phyloP scores from a whole-genome alignment of 2,329 filamentous ascomycete genomes.

The Scleromitrula shiraiana region DNA sequence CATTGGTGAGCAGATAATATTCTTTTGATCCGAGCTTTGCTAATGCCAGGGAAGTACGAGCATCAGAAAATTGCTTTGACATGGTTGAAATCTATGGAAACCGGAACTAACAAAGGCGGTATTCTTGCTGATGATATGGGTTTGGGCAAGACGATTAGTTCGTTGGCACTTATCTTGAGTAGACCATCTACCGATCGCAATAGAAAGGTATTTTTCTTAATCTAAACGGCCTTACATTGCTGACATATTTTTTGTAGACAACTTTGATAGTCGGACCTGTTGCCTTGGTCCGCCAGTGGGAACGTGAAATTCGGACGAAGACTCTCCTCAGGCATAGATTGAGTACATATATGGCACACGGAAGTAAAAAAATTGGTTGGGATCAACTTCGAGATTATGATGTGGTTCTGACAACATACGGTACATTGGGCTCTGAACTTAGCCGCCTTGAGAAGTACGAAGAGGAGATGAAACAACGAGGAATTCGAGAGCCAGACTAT shows the following conservation, averaged over 20 bases:
- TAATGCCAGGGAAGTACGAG: constrained; percentile 43
- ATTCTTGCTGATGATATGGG: constrained; percentile 80
- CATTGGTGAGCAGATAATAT: constrained; percentile 35
- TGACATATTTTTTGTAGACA: constrained; percentile 42
- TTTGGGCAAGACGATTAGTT: constrained; percentile 76
- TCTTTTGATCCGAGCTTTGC: neutral
- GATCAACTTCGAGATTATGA: constrained; percentile 57
- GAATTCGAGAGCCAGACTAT: constrained; percentile 26
- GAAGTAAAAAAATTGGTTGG: constrained; percentile 49
- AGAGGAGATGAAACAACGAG: constrained; percentile 22
- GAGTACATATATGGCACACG: constrained; percentile 62
- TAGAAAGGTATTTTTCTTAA: constrained; percentile 27
- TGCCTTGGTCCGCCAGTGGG: constrained; percentile 76
- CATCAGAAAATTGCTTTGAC: constrained; percentile 73
- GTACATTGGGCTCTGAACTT: constrained; percentile 58
- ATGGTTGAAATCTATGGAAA: constrained; percentile 71
- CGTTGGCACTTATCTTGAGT: constrained; percentile 55
- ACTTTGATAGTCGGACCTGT: constrained; percentile 79
- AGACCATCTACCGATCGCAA: constrained; percentile 47
- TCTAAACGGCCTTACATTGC: neutral
- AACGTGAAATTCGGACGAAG: constrained; percentile 67
- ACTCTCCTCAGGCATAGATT: constrained; percentile 52
- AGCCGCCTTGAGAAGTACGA: constrained; percentile 50
- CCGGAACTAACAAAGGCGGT: constrained; percentile 62
- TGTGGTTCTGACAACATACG: constrained; percentile 73